These are phyloP conservation scores for Odontarrhena argentea DNA, from an alignment of 345 rosid genomes.

Conservation along the genomic window DNA sequence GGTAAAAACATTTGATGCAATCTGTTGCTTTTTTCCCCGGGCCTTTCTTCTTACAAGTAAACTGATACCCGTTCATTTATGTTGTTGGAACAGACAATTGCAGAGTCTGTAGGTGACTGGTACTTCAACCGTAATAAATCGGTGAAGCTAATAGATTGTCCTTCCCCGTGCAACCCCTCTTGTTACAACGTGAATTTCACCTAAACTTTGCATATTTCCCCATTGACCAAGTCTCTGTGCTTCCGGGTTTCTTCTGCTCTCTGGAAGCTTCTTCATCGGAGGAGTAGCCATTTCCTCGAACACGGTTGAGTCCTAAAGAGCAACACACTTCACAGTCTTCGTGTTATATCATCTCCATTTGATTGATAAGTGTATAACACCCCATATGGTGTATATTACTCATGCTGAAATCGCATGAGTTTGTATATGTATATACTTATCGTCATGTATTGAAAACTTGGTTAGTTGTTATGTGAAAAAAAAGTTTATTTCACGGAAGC, in stretches of 20 bases:
- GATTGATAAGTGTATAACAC: too few species aligned
- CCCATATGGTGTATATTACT: too few species aligned
- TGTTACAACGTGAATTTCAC: constrained; percentile 70
- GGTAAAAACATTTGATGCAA: constrained; percentile 42
- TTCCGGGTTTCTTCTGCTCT: neutral
- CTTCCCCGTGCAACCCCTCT: constrained; percentile 88
- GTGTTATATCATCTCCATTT: neutral
- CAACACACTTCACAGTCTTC: neutral
- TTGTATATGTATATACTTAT: constrained; percentile 23
- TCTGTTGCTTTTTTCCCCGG: constrained; percentile 16
- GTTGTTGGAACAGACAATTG: constrained; percentile 65
- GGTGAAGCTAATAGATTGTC: constrained; percentile 75
- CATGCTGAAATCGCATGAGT: too few species aligned
- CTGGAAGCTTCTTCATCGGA: neutral
- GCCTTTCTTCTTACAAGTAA: constrained; percentile 23
- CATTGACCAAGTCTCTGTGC: neutral
- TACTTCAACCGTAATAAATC: constrained; percentile 55
- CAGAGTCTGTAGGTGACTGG: constrained; percentile 90
- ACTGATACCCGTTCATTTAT: neutral
- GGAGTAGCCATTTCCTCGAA: constrained; percentile 14
- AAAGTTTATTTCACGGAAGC: neutral
- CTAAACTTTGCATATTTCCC: neutral
- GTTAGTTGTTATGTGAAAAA: constrained; percentile 13
- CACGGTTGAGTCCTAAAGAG: neutral
- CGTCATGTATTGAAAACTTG: constrained; percentile 1